Evolutionary conservation across 2,329 filamentous ascomycete species (phyloP), one percentile per base, ranked within the genome.

Genomic region (Beauveria sp.): DNA sequence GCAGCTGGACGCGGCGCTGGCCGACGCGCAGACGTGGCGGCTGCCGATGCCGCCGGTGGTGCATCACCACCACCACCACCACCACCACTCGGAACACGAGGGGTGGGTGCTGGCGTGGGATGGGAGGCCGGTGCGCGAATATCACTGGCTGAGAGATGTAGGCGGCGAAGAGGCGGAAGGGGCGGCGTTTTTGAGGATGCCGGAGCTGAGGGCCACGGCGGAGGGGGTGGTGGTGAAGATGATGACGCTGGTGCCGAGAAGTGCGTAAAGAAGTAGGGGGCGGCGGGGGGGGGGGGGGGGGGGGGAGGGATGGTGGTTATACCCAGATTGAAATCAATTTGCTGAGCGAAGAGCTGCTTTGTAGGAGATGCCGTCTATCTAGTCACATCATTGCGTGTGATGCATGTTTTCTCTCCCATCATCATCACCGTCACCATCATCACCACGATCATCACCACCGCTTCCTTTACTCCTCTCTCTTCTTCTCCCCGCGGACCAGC

Each of bases 401-500:
- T 38, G 34, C 12, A 38, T 38, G 34, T 5, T 16, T 38, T 38
- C 2, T n/a, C 34, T 38, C 12, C 5, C 12, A 38, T 38, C 34
- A 47, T 22, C 42, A 16, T 24, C 20, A 46, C 24, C 12, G 16
- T 26, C 20, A 14, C 14, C 28, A 10, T 30, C 42, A 45, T 45
- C 43, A 45, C 22, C 9, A 22, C 16, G 3, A 9, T 24, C 30
- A 10, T 10, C 30, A 30, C 2, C 18, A 43, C 20, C 3, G n/a
- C 5, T 20, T 22, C 7, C 30, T 22, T 42, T 10, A 24, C 3
- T 5, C 22, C 45, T 26, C 2, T 26, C 2, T 38, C 12, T 38
- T n/a, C 59, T 43, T 70, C 62, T 72, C 68, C 1, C 70, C 81
- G n/a, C 78, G 82, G 16, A 87, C 79, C 1, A 87, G 70, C 7